Percentiles rank a stretch among this genome's conserved stretches.
phyloP scores from a whole-genome alignment of 2,329 filamentous ascomycete species.

The Claviceps purpurea region DNA sequence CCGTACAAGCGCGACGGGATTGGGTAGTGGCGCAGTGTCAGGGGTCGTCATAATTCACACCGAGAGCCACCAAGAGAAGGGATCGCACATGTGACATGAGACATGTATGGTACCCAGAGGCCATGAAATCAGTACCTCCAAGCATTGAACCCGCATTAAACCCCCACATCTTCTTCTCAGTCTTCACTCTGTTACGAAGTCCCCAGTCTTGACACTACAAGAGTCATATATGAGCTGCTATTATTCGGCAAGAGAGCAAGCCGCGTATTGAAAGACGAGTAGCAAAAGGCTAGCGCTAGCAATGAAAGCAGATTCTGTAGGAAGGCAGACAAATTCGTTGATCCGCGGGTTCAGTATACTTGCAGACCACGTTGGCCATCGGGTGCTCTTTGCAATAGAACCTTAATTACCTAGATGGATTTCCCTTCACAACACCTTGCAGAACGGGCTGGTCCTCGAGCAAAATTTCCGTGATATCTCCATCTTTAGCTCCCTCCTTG shows the following conservation, averaged over 20 bases:
- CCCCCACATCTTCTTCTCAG: no score
- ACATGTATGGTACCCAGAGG: no score
- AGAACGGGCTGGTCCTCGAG: slow-evolving; percentile 36
- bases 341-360: background rate
- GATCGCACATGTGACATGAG: no score
- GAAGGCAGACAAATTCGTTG: background rate
- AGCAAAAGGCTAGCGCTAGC: slow-evolving; percentile 2
- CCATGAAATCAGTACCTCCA: no score
- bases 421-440: slow-evolving; percentile 33
- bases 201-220: no score
- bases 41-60: no score
- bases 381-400: background rate
- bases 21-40: no score
- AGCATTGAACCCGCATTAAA: no score
- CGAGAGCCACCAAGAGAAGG: no score
- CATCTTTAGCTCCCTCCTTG: slow-evolving; percentile 32
- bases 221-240: slow-evolving; percentile 51
- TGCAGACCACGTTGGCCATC: background rate
- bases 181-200: no score
- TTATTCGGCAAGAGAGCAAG: slow-evolving; percentile 77
- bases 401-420: slow-evolving; percentile 30
- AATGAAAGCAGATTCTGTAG: background rate
- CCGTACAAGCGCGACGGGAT: no score
- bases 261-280: slow-evolving; percentile 80
- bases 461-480: slow-evolving; percentile 32